These are phyloP conservation scores for Margaritispora aquatica DNA, from an alignment of 495 filamentous ascomycete species.

Conservation along the genomic window DNA sequence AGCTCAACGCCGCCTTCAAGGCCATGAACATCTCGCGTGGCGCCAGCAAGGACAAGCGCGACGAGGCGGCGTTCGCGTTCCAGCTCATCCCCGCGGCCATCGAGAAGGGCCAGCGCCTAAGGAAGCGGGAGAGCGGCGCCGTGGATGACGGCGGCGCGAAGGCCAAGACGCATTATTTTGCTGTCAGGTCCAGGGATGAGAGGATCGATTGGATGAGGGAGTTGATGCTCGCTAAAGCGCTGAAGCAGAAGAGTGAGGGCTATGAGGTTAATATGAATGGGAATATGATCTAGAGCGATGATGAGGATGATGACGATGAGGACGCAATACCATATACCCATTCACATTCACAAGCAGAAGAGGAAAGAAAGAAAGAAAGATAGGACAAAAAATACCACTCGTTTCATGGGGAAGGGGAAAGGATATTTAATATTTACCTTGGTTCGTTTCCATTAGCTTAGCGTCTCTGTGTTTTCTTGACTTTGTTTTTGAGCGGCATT, in stretches of 20 bases:
- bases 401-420: background rate
- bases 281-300: constrained; percentile 51
- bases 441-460: too few relatives aligned
- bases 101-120: constrained; percentile 36
- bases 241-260: constrained; percentile 75
- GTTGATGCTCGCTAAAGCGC: constrained; percentile 91
- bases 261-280: constrained; percentile 81
- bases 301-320: too few relatives aligned
- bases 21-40: constrained; percentile 65
- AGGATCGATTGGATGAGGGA: constrained; percentile 98
- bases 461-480: background rate
- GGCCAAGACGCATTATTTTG: constrained; percentile 89
- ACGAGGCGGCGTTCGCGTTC: constrained; percentile 69
- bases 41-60: constrained; percentile 40
- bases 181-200: constrained; percentile 78
- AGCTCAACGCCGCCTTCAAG: constrained; percentile 84
- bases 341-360: background rate
- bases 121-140: constrained; percentile 40
- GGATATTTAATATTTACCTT: background rate
- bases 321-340: too few relatives aligned
- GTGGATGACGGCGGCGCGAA: constrained; percentile 40
- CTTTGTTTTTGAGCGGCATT: constrained; percentile 10
- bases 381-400: background rate
- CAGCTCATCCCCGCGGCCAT: constrained; percentile 75
- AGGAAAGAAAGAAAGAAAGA: background rate